Conservation (phyloP, 345 rosid genomes). For the Gossypium raimondii region DNA sequence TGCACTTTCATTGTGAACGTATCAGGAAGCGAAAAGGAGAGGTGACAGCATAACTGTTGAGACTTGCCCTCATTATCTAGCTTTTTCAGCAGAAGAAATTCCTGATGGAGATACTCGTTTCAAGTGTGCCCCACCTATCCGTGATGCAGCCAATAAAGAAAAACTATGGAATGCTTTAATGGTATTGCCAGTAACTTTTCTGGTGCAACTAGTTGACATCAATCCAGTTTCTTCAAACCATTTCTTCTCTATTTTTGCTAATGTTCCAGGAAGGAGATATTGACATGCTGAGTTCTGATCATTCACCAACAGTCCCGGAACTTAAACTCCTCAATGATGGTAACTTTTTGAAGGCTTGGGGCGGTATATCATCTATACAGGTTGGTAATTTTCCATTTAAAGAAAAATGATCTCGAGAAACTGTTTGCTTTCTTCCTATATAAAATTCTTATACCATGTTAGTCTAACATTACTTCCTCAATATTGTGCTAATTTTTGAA, state of each 20-base stretch:
- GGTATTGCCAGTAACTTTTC: constrained; percentile 37
- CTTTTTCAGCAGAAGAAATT: constrained; percentile 93
- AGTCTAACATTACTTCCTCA: not conserved
- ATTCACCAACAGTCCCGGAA: constrained; percentile 85
- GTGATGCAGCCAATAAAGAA: constrained; percentile 68
- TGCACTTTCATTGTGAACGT: not conserved
- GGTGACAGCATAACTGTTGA: constrained; percentile 86
- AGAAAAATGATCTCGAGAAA: not conserved
- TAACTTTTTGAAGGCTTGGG: constrained; percentile 92
- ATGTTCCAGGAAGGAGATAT: constrained; percentile 71
- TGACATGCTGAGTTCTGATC: constrained; percentile 92
- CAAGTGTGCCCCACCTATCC: constrained; percentile 94
- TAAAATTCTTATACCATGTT: not conserved
- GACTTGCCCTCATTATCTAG: constrained; percentile 95
- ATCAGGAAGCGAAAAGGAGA: constrained; percentile 64
- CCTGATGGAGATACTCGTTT: constrained; percentile 88
- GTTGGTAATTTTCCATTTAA: constrained; percentile 29
- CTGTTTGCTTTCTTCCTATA: not conserved
- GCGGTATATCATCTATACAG: constrained; percentile 97
- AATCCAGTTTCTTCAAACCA: constrained; percentile 8
- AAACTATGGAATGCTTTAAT: constrained; percentile 82
- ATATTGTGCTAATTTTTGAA: not conserved
- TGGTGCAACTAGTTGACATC: constrained; percentile 1
- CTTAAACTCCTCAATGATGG: constrained; percentile 75
- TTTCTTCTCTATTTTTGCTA: constrained; percentile 14